phyloP scores from a whole-genome alignment of 257 asterid species.

The Plectranthus barbatus region DNA sequence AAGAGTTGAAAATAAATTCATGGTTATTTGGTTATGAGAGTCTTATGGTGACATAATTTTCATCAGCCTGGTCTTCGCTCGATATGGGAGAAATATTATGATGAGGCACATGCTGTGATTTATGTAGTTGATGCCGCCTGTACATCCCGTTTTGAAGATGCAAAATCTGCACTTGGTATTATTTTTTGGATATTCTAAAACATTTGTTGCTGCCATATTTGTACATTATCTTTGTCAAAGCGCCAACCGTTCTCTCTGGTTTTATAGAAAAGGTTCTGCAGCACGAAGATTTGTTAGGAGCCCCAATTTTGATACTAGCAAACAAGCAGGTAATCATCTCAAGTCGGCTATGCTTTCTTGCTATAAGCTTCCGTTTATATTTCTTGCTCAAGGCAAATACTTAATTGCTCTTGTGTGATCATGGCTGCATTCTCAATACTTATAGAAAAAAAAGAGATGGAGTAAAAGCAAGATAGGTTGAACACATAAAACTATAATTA shows the following conservation, averaged over 20 bases:
- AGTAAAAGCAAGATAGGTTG: background rate
- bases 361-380: background rate
- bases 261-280: constrained; percentile 67
- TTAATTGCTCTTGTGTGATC: background rate
- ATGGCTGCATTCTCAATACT: background rate
- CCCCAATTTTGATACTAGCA: constrained; percentile 71
- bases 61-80: constrained; percentile 83
- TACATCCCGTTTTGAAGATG: constrained; percentile 77
- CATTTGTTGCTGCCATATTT: background rate
- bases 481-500: background rate
- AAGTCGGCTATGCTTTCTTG: background rate
- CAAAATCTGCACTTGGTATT: constrained; percentile 83
- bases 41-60: constrained; percentile 17
- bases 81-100: constrained; percentile 88
- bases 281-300: constrained; percentile 83
- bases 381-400: background rate
- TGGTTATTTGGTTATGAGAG: background rate
- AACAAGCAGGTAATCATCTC: constrained; percentile 66
- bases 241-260: background rate
- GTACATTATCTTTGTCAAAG: background rate
- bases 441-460: background rate
- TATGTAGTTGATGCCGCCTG: constrained; percentile 72
- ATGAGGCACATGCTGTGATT: constrained; percentile 83
- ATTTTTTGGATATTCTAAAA: background rate
- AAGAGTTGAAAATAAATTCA: background rate